phyloP scores from a whole-genome alignment of 306 rosid genomes.

The Abrus pulchellus region DNA sequence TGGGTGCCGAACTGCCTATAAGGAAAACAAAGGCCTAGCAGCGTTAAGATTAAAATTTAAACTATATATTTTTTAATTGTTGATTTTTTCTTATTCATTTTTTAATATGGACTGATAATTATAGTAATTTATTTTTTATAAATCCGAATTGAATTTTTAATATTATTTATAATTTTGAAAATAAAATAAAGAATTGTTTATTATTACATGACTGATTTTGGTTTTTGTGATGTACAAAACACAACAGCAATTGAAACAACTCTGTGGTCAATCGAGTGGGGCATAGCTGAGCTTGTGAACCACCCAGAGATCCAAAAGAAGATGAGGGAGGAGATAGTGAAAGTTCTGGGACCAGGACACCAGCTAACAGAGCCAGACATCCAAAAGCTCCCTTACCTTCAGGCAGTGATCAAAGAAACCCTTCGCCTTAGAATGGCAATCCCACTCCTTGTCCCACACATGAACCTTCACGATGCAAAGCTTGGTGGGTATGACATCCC shows the following conservation, averaged over 20 bases:
- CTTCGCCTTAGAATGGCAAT: conserved; percentile 87
- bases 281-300: conserved; percentile 89
- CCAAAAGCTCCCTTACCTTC: conserved; percentile 82
- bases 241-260: conserved; percentile 89
- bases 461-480: conserved; percentile 90
- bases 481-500: conserved; percentile 80
- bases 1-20: background rate
- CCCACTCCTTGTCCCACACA: conserved; percentile 91
- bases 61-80: background rate
- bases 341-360: conserved; percentile 68
- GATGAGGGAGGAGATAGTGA: conserved; percentile 67
- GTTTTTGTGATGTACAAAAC: background rate
- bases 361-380: conserved; percentile 80
- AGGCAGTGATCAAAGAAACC: conserved; percentile 87
- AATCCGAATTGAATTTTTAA: too few relatives aligned
- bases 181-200: too few relatives aligned
- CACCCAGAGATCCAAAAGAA: conserved; percentile 76
- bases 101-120: too few relatives aligned
- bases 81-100: background rate
- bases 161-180: too few relatives aligned
- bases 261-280: conserved; percentile 94
- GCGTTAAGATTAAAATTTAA: background rate
- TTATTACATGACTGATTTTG: too few relatives aligned
- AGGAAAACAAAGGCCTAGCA: background rate
- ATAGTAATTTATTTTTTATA: too few relatives aligned